Percentiles rank a stretch among this genome's conserved stretches.
Evolutionary conservation across 2,329 filamentous ascomycete genomes (phyloP).

Genomic region (Colletotrichum sublineola): DNA sequence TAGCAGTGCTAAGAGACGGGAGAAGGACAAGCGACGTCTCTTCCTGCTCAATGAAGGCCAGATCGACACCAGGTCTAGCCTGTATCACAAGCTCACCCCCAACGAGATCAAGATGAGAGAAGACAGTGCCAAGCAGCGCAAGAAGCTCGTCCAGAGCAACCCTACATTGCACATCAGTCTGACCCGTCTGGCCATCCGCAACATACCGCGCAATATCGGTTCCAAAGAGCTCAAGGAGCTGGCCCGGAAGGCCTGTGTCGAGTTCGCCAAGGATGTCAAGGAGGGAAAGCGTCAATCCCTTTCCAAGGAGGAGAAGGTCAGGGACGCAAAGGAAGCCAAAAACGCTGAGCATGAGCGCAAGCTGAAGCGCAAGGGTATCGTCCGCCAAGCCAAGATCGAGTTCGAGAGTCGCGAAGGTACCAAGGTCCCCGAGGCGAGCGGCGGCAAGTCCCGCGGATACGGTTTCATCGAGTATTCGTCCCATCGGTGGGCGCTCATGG

Average conservation of each 20-base stretch:
- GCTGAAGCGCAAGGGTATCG: slow-evolving; percentile 85
- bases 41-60: slow-evolving; percentile 91
- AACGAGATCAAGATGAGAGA: slow-evolving; percentile 91
- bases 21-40: slow-evolving; percentile 90
- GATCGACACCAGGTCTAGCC: slow-evolving; percentile 80
- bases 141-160: slow-evolving; percentile 91
- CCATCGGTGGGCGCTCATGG: slow-evolving; percentile 95
- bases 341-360: slow-evolving; percentile 85
- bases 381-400: slow-evolving; percentile 93
- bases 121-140: slow-evolving; percentile 86
- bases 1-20: slow-evolving; percentile 72
- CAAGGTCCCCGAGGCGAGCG: slow-evolving; percentile 83
- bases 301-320: slow-evolving; percentile 88
- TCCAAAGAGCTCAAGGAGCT: slow-evolving; percentile 93
- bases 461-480: slow-evolving; percentile 98
- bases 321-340: slow-evolving; percentile 84
- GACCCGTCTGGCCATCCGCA: slow-evolving; percentile 90
- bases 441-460: slow-evolving; percentile 90
- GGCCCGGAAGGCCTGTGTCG: slow-evolving; percentile 91
- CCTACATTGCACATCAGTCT: slow-evolving; percentile 89
- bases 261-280: slow-evolving; percentile 92
- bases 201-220: slow-evolving; percentile 85
- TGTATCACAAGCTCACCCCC: slow-evolving; percentile 82
- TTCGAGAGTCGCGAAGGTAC: slow-evolving; percentile 89
- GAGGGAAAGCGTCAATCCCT: slow-evolving; percentile 80